Conservation (phyloP, 2,329 filamentous ascomycete genomes). For the Bipolaris cookei region DNA sequence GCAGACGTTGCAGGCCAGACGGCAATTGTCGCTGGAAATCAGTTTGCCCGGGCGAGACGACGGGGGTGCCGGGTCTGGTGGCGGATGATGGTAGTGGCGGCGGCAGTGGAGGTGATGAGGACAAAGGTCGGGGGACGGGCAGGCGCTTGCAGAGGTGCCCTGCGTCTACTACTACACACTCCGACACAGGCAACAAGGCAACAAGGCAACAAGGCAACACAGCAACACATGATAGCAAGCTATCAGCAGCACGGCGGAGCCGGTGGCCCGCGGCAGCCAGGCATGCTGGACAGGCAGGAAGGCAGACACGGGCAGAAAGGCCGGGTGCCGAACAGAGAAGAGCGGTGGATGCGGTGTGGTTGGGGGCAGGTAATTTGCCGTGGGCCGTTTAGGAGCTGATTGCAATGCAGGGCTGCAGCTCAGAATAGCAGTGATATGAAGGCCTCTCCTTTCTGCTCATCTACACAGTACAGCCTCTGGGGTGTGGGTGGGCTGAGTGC, state of each 20-base stretch:
- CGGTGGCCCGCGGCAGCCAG: too few species aligned
- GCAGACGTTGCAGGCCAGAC: not conserved
- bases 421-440: not conserved
- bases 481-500: not conserved
- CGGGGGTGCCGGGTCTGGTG: not conserved
- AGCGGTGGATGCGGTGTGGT: not conserved
- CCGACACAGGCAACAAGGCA: too few species aligned
- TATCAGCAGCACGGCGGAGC: too few species aligned
- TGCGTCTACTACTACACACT: too few species aligned
- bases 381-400: not conserved
- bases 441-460: constrained; percentile 1
- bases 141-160: too few species aligned
- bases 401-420: not conserved
- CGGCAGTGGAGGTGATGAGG: not conserved
- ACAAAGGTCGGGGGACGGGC: not conserved
- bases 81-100: not conserved
- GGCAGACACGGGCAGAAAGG: not conserved
- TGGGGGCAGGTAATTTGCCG: not conserved
- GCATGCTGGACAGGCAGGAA: too few species aligned
- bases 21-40: not conserved
- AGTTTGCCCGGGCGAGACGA: not conserved
- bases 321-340: not conserved
- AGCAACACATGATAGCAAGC: too few species aligned
- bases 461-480: not conserved
- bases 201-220: too few species aligned